These are phyloP conservation scores for Moesziomyces sp. DNA, from an alignment of 1,284 basidiomycete genomes.

Conservation along the genomic window DNA sequence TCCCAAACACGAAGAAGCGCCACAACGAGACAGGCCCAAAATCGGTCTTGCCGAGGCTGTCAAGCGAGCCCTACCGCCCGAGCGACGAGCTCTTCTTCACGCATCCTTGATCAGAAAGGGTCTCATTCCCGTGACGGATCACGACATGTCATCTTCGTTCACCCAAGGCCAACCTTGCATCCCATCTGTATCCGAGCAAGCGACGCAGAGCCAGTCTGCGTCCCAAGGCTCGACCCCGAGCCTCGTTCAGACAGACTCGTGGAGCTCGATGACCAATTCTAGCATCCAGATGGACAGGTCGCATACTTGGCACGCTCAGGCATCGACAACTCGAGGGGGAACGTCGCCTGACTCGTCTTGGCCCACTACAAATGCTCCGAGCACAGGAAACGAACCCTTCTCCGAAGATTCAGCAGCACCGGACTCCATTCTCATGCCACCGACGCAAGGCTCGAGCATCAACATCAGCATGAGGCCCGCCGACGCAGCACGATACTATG, in stretches of 20 bases:
- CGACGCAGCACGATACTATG: not conserved
- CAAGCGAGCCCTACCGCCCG: conserved; percentile 32
- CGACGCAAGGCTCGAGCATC: not conserved
- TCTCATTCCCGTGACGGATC: not conserved
- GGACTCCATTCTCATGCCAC: not conserved
- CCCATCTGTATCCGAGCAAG: not conserved
- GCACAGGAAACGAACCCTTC: not conserved
- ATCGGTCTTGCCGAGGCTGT: conserved; percentile 20
- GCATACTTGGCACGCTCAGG: no score
- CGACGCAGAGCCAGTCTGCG: not conserved
- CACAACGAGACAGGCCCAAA: conserved; percentile 2
- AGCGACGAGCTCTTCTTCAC: conserved; percentile 27
- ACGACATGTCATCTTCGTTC: not conserved
- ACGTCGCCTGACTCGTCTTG: no score
- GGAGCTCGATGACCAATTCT: no score
- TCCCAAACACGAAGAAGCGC: not conserved
- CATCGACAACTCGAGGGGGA: no score
- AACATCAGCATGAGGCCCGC: conserved; percentile 6
- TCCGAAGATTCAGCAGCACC: conserved; percentile 11
- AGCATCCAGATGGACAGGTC: no score
- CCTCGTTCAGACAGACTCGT: no score
- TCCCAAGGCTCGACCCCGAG: no score
- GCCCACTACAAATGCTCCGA: not conserved
- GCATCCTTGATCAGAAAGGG: conserved; percentile 21
- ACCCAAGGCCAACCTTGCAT: not conserved